These are phyloP conservation scores for Cryptococcus floricola DNA, from an alignment of 1,284 basidiomycete genomes.

Conservation along the genomic window DNA sequence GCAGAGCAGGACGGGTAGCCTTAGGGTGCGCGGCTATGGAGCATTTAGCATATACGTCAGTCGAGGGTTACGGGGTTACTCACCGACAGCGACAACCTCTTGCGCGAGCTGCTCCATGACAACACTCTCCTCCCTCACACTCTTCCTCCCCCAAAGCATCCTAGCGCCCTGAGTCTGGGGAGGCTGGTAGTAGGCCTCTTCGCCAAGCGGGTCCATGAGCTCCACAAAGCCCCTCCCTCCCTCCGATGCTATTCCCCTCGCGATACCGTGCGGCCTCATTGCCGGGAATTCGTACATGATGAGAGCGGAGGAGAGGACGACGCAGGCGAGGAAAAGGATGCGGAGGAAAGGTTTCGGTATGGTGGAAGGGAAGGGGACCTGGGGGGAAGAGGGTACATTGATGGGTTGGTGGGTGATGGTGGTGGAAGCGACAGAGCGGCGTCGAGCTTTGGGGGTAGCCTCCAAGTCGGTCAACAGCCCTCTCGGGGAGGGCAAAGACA, in stretches of 20 bases:
- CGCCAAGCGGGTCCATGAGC: too few relatives aligned
- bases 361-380: conserved; percentile 14
- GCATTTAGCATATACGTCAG: neutral
- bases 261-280: too few relatives aligned
- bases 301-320: conserved; percentile 23
- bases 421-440: conserved; percentile 5
- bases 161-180: conserved; percentile 21
- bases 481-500: neutral
- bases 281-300: conserved; percentile 1
- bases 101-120: neutral
- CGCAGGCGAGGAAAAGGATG: conserved; percentile 23
- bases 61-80: neutral
- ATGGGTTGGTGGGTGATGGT: conserved; percentile 6
- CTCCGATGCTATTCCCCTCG: too few relatives aligned
- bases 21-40: conserved; percentile 18
- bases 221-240: too few relatives aligned
- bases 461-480: conserved; percentile 9
- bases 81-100: conserved; percentile 10
- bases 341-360: conserved; percentile 38
- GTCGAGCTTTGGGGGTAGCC: conserved; percentile 11
- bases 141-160: conserved; percentile 15
- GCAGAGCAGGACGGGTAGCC: conserved; percentile 13
- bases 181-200: conserved; percentile 27
- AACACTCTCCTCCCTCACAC: neutral
- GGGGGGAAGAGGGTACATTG: conserved; percentile 22